Base-by-base conservation (phyloP, 108 stramenopile genomes). In the Cyclotella baltica region DNA sequence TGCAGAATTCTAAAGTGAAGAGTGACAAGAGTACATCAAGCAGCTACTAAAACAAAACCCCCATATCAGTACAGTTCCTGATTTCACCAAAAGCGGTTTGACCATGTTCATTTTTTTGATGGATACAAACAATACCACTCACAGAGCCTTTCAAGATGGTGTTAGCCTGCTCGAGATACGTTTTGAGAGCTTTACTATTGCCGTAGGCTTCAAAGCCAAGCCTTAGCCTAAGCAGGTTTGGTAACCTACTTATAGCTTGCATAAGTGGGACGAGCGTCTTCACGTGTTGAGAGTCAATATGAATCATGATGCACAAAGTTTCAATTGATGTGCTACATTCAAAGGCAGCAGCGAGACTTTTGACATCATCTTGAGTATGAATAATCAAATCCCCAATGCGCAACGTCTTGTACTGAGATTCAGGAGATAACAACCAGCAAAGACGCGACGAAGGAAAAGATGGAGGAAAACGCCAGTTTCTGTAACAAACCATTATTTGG, bases 191-290 rank as follows among this genome's bases (percentile, higher is more conserved):
- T 30, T 59, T 5, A 59, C 4, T 10, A 34, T 59, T 30, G 6
- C 58, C 29, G 30, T 30, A 59, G 9, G 58, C 58, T 13, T 59
- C 58, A 59, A 59, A 59, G 5, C 29, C 58, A 30, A 59, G 58
- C 30, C 58, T 6, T 29, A 59, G 58, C 29, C 33, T 8, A 6
- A 10, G 25, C 6, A 59, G 58, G 5, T 30, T 59, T 4, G 58
- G 58, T 19, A 59, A 30, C 25, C 18, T 30, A 3, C 15, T 19
- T 15, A 59, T 33, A n/a, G 58, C 58, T 59, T 30, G 58, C 58
- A 59, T 59, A 4, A 59, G 23, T 15, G 58, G 58, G 28, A 30
- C 5, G 4, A 59, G 5, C 6, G 58, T 59, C 58, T 59, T 5
- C 29, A 59, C 58, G 30, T 30, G 31, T 4, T 28, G 58, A 19